Base-by-base conservation (phyloP, 495 filamentous ascomycete genomes). In the Aspergillus campestris region DNA sequence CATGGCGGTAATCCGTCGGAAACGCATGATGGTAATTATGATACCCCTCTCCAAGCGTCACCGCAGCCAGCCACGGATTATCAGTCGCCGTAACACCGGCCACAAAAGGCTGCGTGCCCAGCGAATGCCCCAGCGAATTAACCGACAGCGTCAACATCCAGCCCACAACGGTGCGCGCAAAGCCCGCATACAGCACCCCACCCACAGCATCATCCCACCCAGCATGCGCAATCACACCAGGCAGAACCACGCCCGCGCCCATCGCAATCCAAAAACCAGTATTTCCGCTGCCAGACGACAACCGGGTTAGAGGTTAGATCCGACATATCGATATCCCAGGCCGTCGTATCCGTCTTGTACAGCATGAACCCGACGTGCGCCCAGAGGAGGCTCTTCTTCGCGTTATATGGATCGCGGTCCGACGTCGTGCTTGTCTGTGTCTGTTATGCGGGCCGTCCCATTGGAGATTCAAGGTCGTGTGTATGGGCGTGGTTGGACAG, bases 1-100 rank as follows among this genome's bases (percentile, higher is more conserved):
- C 87, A 66, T 94, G 94, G 60, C 88, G 84, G 79, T 92, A 92
- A 62, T 94, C 88, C n/a, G 84, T 87, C 24, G 88, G 88, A 67
- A 94, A 94, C 62, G 91, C 88, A 72, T 92, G 88, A 70, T 94
- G 88, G 78, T 92, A 94, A 69, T 89, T 90, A 73, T 91, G 87
- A 69, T 94, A 94, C 45, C 88, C 89, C 62, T 94, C 88, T 34
- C 89, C 88, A 24, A 94, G 82, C 24, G 88, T 94, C 38, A 89
- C 81, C 14, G 92, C 70, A 38, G 89, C 88, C 30, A 86, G 90
- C 61, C 92, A 75, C 60, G 89, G 73, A 65, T 92, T 86, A 56
- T 94, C 87, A 41, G 88, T 79, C 45, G 89, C 87, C 41, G 83
- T 87, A 75, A 90, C 89, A 59, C 86, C 83, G 74, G 91, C 87